Base-by-base conservation (phyloP, 192 early-diverging fungal genomes). In the Allomyces macrogynus region DNA sequence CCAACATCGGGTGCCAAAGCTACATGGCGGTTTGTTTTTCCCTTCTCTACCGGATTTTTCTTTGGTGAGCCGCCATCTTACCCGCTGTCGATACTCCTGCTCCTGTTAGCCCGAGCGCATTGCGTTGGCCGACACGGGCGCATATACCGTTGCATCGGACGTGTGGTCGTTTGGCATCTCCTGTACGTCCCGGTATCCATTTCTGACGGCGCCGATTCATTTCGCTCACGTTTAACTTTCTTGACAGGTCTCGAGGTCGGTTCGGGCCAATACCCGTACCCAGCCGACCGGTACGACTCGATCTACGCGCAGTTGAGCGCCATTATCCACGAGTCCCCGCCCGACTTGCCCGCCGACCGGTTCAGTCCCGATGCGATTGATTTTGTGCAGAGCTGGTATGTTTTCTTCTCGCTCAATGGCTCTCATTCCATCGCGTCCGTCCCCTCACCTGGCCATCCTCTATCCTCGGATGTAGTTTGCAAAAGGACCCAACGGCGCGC, bases 151-250 rank as follows among this genome's bases (percentile, higher is more conserved):
- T 1, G 81, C 87, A 43, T 92, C 91, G 9, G 93, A 97, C 70
- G 86, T 97, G 20, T 97, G 93, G 93, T 89, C 87, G 12, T 77
- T 97, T 25, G 93, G 93, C 11, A 70, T 97, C 24, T 84, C 90
- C 11, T 76, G 93, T 40, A 8, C 32, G 32, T 40, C 32, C 0
- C 32, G 7, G 3, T 8, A 8, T 40, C 5, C 7, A 40, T 8
- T 40, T 8, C 8, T 8, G 32, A 40, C 7, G 32, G 32, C 8
- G 32, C 32, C 3, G 4, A 40, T 40, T 40, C 32, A 40, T 40
- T 40, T 8, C 32, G 32, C 32, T 40, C 32, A 40, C 32, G 3
- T 40, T 2, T 8, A 7, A 40, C 8, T 40, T 8, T 40, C 32
- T 7, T 8, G 4, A 40, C 3, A 40, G 32, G 32, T 67, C 75